phyloP scores from a whole-genome alignment of 192 early-diverging fungal species.

The Dissophora ornata region DNA sequence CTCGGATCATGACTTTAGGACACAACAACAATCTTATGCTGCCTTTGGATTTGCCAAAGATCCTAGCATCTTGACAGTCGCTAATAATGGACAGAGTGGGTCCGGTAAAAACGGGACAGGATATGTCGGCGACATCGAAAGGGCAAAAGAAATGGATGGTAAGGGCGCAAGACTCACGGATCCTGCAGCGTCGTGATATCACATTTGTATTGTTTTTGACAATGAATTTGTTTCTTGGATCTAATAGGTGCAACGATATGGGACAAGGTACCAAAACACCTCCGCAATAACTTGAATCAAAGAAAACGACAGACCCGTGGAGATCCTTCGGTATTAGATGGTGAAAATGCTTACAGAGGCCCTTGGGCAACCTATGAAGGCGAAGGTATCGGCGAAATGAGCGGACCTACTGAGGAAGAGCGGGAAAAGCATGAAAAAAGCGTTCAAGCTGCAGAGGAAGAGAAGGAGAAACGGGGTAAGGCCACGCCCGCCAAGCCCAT shows the following conservation, averaged over 20 bases:
- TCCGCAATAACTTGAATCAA: constrained; percentile 57
- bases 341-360: constrained; percentile 82
- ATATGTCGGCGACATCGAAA: constrained; percentile 72
- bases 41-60: constrained; percentile 86
- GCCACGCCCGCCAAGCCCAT: constrained; percentile 43
- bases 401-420: constrained; percentile 68
- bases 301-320: constrained; percentile 81
- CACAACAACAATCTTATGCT: constrained; percentile 86
- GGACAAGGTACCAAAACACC: constrained; percentile 53
- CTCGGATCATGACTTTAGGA: constrained; percentile 78
- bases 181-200: too few relatives aligned
- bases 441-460: constrained; percentile 54
- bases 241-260: constrained; percentile 50
- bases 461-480: constrained; percentile 50
- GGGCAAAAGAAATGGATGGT: constrained; percentile 64
- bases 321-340: constrained; percentile 78
- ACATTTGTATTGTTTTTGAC: too few relatives aligned
- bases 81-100: constrained; percentile 53
- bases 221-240: background rate
- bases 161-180: constrained; percentile 6
- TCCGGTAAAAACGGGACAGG: constrained; percentile 64
- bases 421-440: constrained; percentile 62
- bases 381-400: constrained; percentile 72
- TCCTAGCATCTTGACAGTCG: constrained; percentile 66
- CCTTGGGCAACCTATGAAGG: constrained; percentile 96